These are phyloP conservation scores for Penicillium cosmopolitanum DNA, from an alignment of 495 filamentous ascomycete genomes.

Conservation along the genomic window DNA sequence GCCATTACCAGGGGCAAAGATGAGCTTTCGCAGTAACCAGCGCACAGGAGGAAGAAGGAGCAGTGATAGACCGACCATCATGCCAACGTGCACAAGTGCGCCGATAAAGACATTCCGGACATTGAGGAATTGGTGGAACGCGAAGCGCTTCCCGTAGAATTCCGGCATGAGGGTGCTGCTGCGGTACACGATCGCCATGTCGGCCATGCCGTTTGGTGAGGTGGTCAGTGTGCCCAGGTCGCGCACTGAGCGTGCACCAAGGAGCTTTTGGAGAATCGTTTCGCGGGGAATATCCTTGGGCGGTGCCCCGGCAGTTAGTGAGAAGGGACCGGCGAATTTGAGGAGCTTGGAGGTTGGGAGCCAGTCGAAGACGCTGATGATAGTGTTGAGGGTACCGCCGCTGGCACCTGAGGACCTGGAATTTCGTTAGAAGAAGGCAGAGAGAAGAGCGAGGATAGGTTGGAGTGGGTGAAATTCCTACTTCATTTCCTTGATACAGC, in stretches of 20 bases:
- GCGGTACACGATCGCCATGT: slow-evolving; percentile 72
- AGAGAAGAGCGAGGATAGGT: not conserved
- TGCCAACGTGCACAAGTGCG: slow-evolving; percentile 56
- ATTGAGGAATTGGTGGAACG: slow-evolving; percentile 68
- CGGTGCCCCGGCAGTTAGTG: slow-evolving; percentile 64
- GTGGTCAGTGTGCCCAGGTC: slow-evolving; percentile 71
- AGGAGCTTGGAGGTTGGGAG: slow-evolving; percentile 61
- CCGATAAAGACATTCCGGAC: slow-evolving; percentile 63
- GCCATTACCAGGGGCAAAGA: slow-evolving; percentile 70
- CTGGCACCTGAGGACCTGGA: slow-evolving; percentile 58
- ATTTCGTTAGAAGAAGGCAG: not conserved
- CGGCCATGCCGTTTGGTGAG: slow-evolving; percentile 58
- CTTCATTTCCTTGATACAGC: slow-evolving; percentile 66
- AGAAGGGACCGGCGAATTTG: slow-evolving; percentile 62
- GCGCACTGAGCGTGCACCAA: slow-evolving; percentile 64
- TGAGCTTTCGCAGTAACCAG: slow-evolving; percentile 53
- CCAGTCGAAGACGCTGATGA: slow-evolving; percentile 64
- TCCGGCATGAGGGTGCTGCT: slow-evolving; percentile 73
- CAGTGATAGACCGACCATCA: slow-evolving; percentile 54
- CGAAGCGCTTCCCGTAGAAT: slow-evolving; percentile 74
- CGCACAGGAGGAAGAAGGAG: slow-evolving; percentile 60
- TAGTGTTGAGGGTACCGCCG: slow-evolving; percentile 73
- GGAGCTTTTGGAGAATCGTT: slow-evolving; percentile 45
- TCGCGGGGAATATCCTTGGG: slow-evolving; percentile 39
- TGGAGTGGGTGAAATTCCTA: slow-evolving; percentile 30